phyloP scores from a whole-genome alignment of 2,329 filamentous ascomycete species.

The Ophiosphaerella korrae region DNA sequence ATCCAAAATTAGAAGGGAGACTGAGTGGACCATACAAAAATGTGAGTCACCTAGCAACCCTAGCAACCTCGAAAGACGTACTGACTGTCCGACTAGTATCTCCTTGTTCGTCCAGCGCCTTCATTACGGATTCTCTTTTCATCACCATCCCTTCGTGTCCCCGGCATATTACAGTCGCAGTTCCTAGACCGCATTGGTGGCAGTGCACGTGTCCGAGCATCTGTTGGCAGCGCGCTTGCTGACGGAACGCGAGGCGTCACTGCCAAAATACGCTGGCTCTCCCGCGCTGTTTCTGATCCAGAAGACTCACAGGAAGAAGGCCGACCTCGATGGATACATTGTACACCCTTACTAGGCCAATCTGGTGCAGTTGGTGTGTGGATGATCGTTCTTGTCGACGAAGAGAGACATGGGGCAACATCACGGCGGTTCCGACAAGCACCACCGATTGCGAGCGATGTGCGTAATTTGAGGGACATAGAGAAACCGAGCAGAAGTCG shows the following conservation, averaged over 20 bases:
- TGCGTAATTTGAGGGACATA: constrained; percentile 18
- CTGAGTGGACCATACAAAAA: constrained; percentile 61
- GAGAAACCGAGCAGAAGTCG: constrained; percentile 2
- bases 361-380: constrained; percentile 74
- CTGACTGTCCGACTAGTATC: constrained; percentile 45
- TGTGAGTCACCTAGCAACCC: constrained; percentile 47
- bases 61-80: neutral
- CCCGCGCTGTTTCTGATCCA: constrained; percentile 39
- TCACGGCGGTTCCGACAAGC: constrained; percentile 37
- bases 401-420: constrained; percentile 32
- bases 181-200: constrained; percentile 58
- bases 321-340: constrained; percentile 75
- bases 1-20: constrained; percentile 29
- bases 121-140: constrained; percentile 58
- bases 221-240: constrained; percentile 64
- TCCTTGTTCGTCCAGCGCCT: constrained; percentile 54
- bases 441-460: constrained; percentile 35
- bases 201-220: constrained; percentile 57
- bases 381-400: constrained; percentile 77
- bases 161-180: constrained; percentile 55
- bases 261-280: constrained; percentile 73
- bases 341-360: constrained; percentile 71
- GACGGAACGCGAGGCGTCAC: constrained; percentile 71
- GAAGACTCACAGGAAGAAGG: constrained; percentile 60
- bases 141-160: constrained; percentile 56